Conservation (phyloP, 2,329 filamentous ascomycete genomes). For the Fusarium staphyleae region DNA sequence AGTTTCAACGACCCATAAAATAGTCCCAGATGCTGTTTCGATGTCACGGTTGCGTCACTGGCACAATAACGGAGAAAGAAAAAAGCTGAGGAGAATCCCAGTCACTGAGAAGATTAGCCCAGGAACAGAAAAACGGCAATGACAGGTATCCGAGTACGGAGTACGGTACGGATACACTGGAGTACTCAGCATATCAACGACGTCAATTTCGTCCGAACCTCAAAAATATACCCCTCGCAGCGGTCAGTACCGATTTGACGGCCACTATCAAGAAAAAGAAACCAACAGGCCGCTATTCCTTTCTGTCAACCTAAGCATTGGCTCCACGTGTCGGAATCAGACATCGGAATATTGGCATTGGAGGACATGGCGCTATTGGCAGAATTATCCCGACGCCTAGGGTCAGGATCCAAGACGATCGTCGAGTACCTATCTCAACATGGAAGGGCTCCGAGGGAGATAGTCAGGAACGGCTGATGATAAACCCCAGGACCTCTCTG, state of each 20-base stretch:
- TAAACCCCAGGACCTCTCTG: constrained; percentile 24
- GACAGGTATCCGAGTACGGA: neutral
- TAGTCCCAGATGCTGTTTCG: neutral
- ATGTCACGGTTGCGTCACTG: constrained; percentile 20
- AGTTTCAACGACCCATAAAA: neutral
- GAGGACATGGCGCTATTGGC: constrained; percentile 31
- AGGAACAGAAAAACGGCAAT: no score
- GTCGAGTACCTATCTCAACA: constrained; percentile 34
- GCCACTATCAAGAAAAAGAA: neutral
- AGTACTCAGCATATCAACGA: constrained; percentile 37
- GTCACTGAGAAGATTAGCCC: neutral
- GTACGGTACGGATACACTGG: no score
- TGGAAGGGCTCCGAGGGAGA: constrained; percentile 24
- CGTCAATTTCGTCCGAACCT: constrained; percentile 24
- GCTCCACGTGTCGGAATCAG: constrained; percentile 18
- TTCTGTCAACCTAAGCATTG: constrained; percentile 7
- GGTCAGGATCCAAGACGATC: constrained; percentile 29
- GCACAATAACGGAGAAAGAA: neutral
- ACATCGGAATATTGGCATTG: constrained; percentile 22
- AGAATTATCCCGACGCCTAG: constrained; percentile 33
- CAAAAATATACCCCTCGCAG: constrained; percentile 5
- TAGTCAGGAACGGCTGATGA: constrained; percentile 40
- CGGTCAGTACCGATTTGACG: constrained; percentile 2
- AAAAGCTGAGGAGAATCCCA: constrained; percentile 10
- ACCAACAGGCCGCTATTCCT: constrained; percentile 1